These are phyloP conservation scores for Prunus persica DNA, from an alignment of 306 rosid species.

Conservation along the genomic window Prunus_persica_NCBIv2 NC_034012.1:5774501-5775000, in stretches of 20 bases:
- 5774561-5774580: not conserved
- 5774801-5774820: slow-evolving; percentile 21
- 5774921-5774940: slow-evolving; percentile 8
- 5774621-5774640: slow-evolving; percentile 14
- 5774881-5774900: slow-evolving; percentile 3
- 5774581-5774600: not conserved
- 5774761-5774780: too few relatives aligned
- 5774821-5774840: too few relatives aligned
- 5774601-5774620: slow-evolving; percentile 7
- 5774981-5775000: too few relatives aligned
- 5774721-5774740: too few relatives aligned
- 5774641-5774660: slow-evolving; percentile 5
- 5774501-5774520: too few relatives aligned
- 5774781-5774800: slow-evolving; percentile 34
- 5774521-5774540: too few relatives aligned
- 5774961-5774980: too few relatives aligned
- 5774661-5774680: slow-evolving; percentile 10
- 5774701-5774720: slow-evolving; percentile 7
- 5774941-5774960: not conserved
- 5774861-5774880: slow-evolving; percentile 10
- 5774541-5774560: too few relatives aligned
- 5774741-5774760: too few relatives aligned
- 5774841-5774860: too few relatives aligned
- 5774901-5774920: not conserved
- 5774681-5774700: slow-evolving; percentile 7